These are phyloP conservation scores for Nakazawaea peltata DNA, from an alignment of 805 yeast species.

Conservation along the genomic window DNA sequence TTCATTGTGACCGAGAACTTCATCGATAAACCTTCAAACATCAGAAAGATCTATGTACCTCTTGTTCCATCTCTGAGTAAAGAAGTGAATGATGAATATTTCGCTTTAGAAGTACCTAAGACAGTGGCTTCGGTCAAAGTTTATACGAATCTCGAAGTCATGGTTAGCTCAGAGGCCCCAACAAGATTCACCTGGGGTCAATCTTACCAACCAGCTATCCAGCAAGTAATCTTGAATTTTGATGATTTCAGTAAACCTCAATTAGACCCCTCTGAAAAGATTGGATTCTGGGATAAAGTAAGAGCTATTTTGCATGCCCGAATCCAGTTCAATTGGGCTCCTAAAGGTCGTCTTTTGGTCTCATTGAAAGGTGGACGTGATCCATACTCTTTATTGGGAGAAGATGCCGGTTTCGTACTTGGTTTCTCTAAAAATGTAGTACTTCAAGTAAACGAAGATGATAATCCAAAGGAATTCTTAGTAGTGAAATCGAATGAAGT, in stretches of 20 bases:
- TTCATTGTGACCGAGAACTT: constrained; percentile 63
- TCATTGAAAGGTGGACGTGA: constrained; percentile 68
- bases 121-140: constrained; percentile 72
- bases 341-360: constrained; percentile 45
- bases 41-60: constrained; percentile 57
- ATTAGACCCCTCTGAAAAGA: constrained; percentile 71
- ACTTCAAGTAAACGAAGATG: constrained; percentile 55
- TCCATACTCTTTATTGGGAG: constrained; percentile 66
- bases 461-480: constrained; percentile 62
- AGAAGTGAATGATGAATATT: constrained; percentile 32
- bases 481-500: constrained; percentile 55
- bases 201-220: constrained; percentile 76
- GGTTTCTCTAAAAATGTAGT: constrained; percentile 58
- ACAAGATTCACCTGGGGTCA: constrained; percentile 79
- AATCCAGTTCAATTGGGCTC: constrained; percentile 40
- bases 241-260: constrained; percentile 89
- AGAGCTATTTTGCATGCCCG: constrained; percentile 72
- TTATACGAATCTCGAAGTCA: constrained; percentile 51
- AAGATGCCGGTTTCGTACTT: constrained; percentile 69
- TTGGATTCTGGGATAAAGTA: constrained; percentile 92
- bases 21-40: constrained; percentile 37
- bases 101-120: constrained; percentile 59
- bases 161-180: constrained; percentile 45
- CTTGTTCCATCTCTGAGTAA: constrained; percentile 39
- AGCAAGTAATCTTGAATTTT: constrained; percentile 67